These are phyloP conservation scores for Backusella tarrabulga DNA, from an alignment of 192 early-diverging fungal genomes.

Conservation along the genomic window DNA sequence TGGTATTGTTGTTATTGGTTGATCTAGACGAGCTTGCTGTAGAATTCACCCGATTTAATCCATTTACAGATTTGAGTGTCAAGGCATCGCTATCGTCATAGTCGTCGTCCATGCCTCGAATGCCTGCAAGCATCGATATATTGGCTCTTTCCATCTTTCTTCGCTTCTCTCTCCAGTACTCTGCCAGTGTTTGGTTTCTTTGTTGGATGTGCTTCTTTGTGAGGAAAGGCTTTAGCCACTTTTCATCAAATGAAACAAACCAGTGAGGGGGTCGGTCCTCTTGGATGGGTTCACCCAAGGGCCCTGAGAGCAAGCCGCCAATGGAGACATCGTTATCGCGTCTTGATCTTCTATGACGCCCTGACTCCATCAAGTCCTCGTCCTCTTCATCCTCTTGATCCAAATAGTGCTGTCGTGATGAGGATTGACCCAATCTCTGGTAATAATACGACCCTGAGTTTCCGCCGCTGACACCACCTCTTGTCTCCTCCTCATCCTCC, in stretches of 20 bases:
- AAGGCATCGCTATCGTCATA: constrained; percentile 16
- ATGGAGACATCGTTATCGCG: constrained; percentile 28
- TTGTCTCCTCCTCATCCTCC: neutral
- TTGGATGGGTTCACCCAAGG: constrained; percentile 35
- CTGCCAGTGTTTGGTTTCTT: constrained; percentile 30
- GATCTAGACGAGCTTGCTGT: neutral
- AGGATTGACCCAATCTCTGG: neutral
- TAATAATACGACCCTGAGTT: neutral
- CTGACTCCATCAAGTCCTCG: constrained; percentile 7
- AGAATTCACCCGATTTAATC: neutral
- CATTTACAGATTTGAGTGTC: constrained; percentile 20
- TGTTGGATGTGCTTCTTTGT: constrained; percentile 42
- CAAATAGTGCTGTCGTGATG: neutral
- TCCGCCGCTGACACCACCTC: neutral
- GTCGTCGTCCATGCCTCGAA: neutral
- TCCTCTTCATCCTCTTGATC: constrained; percentile 4
- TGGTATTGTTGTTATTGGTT: neutral
- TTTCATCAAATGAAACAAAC: constrained; percentile 84
- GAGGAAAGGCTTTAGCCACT: constrained; percentile 81
- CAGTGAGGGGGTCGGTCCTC: constrained; percentile 63
- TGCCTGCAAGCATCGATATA: constrained; percentile 25
- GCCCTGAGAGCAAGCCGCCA: constrained; percentile 34
- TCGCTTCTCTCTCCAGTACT: constrained; percentile 35
- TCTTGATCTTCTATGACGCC: neutral
- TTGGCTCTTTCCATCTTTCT: constrained; percentile 34